Evolutionary conservation across 345 rosid species (phyloP).

Genomic region (Mallotus nudiflorus): DNA sequence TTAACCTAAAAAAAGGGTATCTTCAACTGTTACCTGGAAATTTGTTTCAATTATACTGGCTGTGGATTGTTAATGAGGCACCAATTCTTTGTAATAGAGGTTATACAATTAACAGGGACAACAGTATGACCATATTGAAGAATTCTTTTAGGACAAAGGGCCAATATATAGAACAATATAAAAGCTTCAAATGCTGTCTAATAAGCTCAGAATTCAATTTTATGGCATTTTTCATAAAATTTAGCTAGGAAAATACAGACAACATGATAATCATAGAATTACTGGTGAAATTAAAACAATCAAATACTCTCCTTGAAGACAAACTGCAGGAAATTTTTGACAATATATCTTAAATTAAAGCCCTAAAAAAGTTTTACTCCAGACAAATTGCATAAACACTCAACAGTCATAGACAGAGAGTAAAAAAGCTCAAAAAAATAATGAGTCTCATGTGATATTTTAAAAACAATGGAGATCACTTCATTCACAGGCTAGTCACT

Average conservation of each 20-base stretch:
- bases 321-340: not conserved
- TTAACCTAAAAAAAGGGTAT: not conserved
- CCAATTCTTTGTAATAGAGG: not conserved
- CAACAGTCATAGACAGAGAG: not conserved
- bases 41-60: not conserved
- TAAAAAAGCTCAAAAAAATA: not conserved
- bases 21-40: not conserved
- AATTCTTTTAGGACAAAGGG: not conserved
- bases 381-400: not conserved
- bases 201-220: not conserved
- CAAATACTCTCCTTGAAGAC: not conserved
- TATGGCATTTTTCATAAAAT: not conserved
- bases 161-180: not conserved
- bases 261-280: not conserved
- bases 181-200: not conserved
- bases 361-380: not conserved
- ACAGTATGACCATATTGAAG: not conserved
- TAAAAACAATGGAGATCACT: not conserved
- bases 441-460: constrained; percentile 1
- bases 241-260: not conserved
- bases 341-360: not conserved
- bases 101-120: not conserved
- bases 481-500: constrained; percentile 4
- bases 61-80: not conserved
- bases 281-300: not conserved